These are phyloP conservation scores for Erigeron canadensis DNA, from an alignment of 129 eudicot genomes.

Conservation along the genomic window DNA sequence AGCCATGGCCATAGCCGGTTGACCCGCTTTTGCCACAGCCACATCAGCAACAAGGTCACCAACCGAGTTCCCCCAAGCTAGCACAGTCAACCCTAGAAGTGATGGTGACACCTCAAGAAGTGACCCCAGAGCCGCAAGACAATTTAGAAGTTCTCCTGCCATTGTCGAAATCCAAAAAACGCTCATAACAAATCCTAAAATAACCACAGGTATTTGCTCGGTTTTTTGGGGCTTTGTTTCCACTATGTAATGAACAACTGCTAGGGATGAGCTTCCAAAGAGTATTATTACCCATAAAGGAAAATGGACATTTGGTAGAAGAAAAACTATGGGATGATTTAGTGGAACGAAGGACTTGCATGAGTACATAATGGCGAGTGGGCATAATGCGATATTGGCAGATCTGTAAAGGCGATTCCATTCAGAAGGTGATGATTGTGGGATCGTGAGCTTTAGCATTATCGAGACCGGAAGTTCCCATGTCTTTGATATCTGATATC, in stretches of 20 bases:
- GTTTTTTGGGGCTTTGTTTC: constrained; percentile 88
- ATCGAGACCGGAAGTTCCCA: constrained; percentile 81
- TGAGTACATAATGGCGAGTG: constrained; percentile 73
- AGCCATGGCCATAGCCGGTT: constrained; percentile 99
- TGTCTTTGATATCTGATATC: constrained; percentile 57
- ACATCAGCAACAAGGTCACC: constrained; percentile 99
- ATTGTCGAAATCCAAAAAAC: constrained; percentile 93
- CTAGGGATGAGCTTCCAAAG: constrained; percentile 70
- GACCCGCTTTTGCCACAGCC: constrained; percentile 95
- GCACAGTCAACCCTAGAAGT: constrained; percentile 82
- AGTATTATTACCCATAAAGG: constrained; percentile 90
- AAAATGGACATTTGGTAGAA: constrained; percentile 62
- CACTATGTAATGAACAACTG: constrained; percentile 60
- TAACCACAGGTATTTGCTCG: constrained; percentile 55
- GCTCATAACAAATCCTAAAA: constrained; percentile 80
- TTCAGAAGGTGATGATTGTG: constrained; percentile 73
- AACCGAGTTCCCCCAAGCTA: constrained; percentile 98
- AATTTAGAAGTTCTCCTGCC: constrained; percentile 89
- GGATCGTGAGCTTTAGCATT: constrained; percentile 84
- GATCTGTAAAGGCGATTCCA: constrained; percentile 88
- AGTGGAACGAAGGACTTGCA: constrained; percentile 84
- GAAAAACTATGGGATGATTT: constrained; percentile 64
- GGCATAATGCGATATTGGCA: constrained; percentile 87
- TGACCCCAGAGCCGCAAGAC: constrained; percentile 80
- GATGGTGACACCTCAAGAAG: constrained; percentile 74